Percentiles rank a stretch among this genome's conserved stretches.
phyloP scores from a whole-genome alignment of 1,139 yeast species.

The Debaryomyces sp. region DNA sequence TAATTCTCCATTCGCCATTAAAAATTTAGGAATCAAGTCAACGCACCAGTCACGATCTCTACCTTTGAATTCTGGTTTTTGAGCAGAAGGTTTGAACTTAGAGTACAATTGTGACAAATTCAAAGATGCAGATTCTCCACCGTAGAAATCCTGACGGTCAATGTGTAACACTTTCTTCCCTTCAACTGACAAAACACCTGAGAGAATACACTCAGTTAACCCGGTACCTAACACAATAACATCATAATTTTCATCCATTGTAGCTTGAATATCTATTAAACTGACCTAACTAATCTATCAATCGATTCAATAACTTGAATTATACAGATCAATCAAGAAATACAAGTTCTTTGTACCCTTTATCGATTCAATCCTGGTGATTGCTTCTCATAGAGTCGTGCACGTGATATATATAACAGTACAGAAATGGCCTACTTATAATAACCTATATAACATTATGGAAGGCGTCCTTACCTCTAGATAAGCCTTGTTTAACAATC shows the following conservation, averaged over 20 bases:
- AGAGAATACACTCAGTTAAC: constrained; percentile 91
- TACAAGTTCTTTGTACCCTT: constrained; percentile 1
- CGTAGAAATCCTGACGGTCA: constrained; percentile 95
- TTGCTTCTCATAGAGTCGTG: background rate
- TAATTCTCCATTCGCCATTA: constrained; percentile 98
- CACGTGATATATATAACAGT: constrained; percentile 5
- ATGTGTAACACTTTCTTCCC: constrained; percentile 91
- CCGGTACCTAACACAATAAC: constrained; percentile 68
- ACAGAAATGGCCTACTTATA: background rate
- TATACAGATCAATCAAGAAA: background rate
- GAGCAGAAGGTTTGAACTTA: constrained; percentile 70
- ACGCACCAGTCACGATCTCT: constrained; percentile 98
- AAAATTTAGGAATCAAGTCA: constrained; percentile 93
- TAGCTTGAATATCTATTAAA: constrained; percentile 8
- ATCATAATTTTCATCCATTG: constrained; percentile 95
- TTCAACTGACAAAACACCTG: constrained; percentile 92
- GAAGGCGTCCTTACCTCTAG: constrained; percentile 61
- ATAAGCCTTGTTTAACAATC: constrained; percentile 71
- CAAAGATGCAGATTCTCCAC: constrained; percentile 76
- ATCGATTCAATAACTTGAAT: background rate
- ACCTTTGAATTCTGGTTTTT: constrained; percentile 77
- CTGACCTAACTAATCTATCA: background rate
- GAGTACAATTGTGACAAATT: constrained; percentile 64
- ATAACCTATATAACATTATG: constrained; percentile 53
- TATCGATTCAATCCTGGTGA: background rate